phyloP scores from a whole-genome alignment of 352 stramenopile genomes.

The Globisporangium parvum region DNA sequence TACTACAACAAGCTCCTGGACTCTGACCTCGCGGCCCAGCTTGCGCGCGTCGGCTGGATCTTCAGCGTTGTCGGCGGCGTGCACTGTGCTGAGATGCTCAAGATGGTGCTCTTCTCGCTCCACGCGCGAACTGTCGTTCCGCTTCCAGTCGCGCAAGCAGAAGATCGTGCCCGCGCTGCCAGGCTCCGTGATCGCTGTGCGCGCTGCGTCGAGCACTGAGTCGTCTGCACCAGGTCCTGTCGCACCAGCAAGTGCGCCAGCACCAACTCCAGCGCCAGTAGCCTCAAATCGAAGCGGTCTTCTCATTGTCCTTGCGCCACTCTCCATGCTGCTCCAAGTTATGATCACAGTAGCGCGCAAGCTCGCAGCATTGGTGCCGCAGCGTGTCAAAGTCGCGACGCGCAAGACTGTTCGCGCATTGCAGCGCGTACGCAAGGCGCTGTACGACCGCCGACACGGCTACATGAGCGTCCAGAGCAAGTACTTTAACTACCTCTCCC shows the following conservation, averaged over 20 bases:
- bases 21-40: slow-evolving; percentile 19
- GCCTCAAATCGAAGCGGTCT: not conserved
- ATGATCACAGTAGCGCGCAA: not conserved
- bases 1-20: slow-evolving; percentile 42
- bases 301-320: not conserved
- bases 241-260: not conserved
- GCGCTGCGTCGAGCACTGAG: not conserved
- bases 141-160: slow-evolving; percentile 7
- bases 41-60: slow-evolving; percentile 21
- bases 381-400: not conserved
- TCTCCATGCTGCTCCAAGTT: not conserved
- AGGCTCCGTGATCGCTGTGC: slow-evolving; percentile 5
- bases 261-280: not conserved
- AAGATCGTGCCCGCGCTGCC: slow-evolving; percentile 11
- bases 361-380: not conserved
- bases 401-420: not conserved
- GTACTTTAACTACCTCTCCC: slow-evolving; percentile 16
- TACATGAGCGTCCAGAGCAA: slow-evolving; percentile 17
- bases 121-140: slow-evolving; percentile 22
- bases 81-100: slow-evolving; percentile 25
- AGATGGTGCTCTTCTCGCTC: slow-evolving; percentile 24
- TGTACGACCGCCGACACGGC: slow-evolving; percentile 14
- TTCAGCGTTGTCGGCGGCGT: slow-evolving; percentile 18
- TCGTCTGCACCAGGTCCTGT: not conserved
- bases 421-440: slow-evolving; percentile 3